Percentiles rank a stretch among this genome's conserved stretches.
Evolutionary conservation across 2,329 filamentous ascomycete genomes (phyloP).

Genomic region (Falciphora oryzae): DNA sequence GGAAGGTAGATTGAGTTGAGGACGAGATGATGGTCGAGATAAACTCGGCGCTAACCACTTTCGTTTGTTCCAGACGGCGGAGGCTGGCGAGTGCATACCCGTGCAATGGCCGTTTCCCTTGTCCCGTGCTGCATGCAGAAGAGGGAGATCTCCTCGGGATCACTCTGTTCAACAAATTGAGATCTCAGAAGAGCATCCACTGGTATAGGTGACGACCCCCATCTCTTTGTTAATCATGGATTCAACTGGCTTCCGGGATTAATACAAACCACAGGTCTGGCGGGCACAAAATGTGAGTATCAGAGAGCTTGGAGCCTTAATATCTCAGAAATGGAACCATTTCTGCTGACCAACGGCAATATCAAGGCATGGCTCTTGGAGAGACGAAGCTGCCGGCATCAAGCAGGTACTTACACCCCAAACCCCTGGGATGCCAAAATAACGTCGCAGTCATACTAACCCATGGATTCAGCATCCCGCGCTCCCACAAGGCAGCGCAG

Average conservation of each 20-base stretch:
- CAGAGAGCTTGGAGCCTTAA: too few relatives aligned
- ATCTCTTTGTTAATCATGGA: too few relatives aligned
- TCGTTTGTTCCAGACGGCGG: neutral
- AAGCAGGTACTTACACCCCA: too few relatives aligned
- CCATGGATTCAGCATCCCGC: conserved; percentile 1
- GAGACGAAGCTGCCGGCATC: neutral
- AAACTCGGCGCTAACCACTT: neutral
- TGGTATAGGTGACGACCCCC: too few relatives aligned
- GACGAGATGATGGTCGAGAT: too few relatives aligned
- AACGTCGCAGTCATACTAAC: too few relatives aligned
- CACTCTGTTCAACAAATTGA: neutral
- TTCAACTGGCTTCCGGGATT: too few relatives aligned
- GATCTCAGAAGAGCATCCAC: conserved; percentile 1
- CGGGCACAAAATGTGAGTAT: neutral
- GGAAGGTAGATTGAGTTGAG: neutral
- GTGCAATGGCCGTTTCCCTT: neutral
- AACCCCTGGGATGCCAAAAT: too few relatives aligned
- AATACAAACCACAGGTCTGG: too few relatives aligned
- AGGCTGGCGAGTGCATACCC: neutral
- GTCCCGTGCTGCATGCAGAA: neutral
- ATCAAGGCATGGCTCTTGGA: neutral
- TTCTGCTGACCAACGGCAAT: too few relatives aligned
- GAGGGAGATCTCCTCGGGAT: neutral
- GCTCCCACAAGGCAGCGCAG: neutral
- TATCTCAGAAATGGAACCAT: neutral